Conservation (phyloP, 805 yeast species). For the Lachancea nothofagi region DNA sequence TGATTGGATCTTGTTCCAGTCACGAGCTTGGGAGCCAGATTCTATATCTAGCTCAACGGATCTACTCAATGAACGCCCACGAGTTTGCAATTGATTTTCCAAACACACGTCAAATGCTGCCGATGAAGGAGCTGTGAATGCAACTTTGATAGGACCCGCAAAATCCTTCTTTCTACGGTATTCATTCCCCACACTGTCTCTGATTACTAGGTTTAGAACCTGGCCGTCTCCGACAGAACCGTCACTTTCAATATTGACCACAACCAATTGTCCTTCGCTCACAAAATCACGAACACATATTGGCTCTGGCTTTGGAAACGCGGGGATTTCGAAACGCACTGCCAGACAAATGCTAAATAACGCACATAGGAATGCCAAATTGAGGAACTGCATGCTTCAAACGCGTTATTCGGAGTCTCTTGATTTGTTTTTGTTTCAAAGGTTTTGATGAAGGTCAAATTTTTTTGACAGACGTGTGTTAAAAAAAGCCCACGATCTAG, state of each 20-base stretch:
- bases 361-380: slow-evolving; percentile 7
- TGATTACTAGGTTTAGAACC: slow-evolving; percentile 56
- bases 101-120: slow-evolving; percentile 91
- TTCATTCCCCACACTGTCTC: slow-evolving; percentile 81
- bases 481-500: neutral
- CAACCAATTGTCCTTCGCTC: slow-evolving; percentile 77
- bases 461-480: slow-evolving; percentile 1
- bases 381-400: slow-evolving; percentile 8
- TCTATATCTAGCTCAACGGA: slow-evolving; percentile 87
- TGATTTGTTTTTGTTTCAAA: neutral
- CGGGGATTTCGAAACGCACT: slow-evolving; percentile 50
- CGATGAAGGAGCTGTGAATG: slow-evolving; percentile 77
- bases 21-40: slow-evolving; percentile 94
- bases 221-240: slow-evolving; percentile 89
- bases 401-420: neutral
- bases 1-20: slow-evolving; percentile 93
- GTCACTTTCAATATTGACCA: slow-evolving; percentile 67
- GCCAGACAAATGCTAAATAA: slow-evolving; percentile 21
- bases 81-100: slow-evolving; percentile 48
- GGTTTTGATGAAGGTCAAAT: neutral
- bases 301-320: slow-evolving; percentile 45
- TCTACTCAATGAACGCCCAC: slow-evolving; percentile 48
- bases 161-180: slow-evolving; percentile 73
- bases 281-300: slow-evolving; percentile 92
- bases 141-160: slow-evolving; percentile 64